A percentile compares a stretch with the other conserved stretches of the same genome.
Conservation (phyloP, 2,329 filamentous ascomycete species). For the Diplocarpon mali region DNA sequence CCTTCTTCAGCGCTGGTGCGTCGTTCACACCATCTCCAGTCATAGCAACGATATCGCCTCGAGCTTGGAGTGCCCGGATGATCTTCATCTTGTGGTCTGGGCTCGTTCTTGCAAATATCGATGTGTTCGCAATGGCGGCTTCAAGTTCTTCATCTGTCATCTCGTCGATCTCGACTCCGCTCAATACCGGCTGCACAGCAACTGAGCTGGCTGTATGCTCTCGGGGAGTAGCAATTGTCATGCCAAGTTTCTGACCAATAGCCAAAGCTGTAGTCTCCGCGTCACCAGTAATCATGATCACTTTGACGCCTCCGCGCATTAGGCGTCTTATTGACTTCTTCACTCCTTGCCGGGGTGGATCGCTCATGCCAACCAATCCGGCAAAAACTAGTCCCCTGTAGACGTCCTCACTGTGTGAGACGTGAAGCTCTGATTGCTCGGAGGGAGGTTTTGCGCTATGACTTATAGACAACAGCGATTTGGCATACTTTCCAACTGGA, state of each 20-base stretch:
- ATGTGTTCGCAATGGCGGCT: constrained; percentile 75
- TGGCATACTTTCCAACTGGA: constrained; percentile 41
- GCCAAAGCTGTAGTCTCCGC: constrained; percentile 89
- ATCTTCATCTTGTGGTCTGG: constrained; percentile 99
- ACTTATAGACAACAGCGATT: constrained; percentile 27
- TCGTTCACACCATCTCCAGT: constrained; percentile 98
- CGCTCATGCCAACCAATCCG: constrained; percentile 92
- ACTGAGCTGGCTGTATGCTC: constrained; percentile 43
- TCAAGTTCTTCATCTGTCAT: constrained; percentile 82
- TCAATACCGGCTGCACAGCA: constrained; percentile 60
- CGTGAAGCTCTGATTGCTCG: constrained; percentile 16
- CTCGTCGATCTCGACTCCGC: constrained; percentile 82
- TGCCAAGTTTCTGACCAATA: constrained; percentile 90
- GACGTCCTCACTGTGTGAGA: constrained; percentile 52
- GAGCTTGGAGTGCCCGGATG: constrained; percentile 76
- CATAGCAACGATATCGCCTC: constrained; percentile 97
- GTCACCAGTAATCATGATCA: constrained; percentile 99
- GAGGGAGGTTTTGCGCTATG: constrained; percentile 42
- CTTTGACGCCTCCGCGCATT: constrained; percentile 88
- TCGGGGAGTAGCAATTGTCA: constrained; percentile 57
- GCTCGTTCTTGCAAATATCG: constrained; percentile 91
- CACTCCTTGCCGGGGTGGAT: constrained; percentile 85
- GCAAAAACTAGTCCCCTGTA: constrained; percentile 83
- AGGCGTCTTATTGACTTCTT: constrained; percentile 78
- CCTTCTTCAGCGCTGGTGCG: constrained; percentile 90